These are phyloP conservation scores for Solanum sejunctum DNA, from an alignment of 257 asterid genomes.

Conservation along the genomic window DNA sequence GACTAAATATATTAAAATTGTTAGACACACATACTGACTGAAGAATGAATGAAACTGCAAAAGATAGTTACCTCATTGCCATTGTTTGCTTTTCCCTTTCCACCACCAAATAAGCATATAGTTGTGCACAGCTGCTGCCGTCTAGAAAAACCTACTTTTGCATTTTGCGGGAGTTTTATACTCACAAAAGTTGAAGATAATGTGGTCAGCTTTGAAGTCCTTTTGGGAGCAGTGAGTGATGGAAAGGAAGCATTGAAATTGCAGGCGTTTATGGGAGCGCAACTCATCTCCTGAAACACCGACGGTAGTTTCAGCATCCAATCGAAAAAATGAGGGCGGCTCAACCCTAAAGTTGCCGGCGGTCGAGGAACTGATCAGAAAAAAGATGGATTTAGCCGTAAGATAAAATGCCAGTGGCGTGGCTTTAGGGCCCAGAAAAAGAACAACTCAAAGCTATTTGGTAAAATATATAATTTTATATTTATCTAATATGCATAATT, in stretches of 20 bases:
- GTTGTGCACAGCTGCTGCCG: slow-evolving; percentile 11
- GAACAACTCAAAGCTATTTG: no score
- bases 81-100: slow-evolving; percentile 37
- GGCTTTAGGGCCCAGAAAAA: no score
- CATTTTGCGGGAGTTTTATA: slow-evolving; percentile 16
- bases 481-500: no score
- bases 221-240: slow-evolving; percentile 10
- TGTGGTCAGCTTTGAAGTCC: neutral
- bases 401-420: no score
- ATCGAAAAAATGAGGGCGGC: no score
- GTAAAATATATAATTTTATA: no score
- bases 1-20: neutral
- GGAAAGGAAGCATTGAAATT: neutral
- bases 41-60: neutral
- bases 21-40: neutral
- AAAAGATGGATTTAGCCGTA: no score
- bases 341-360: no score
- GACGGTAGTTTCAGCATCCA: neutral
- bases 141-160: slow-evolving; percentile 9
- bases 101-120: slow-evolving; percentile 54
- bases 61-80: slow-evolving; percentile 40
- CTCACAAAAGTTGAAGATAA: slow-evolving; percentile 17
- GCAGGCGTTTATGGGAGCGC: slow-evolving; percentile 19
- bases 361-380: no score
- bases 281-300: slow-evolving; percentile 25